phyloP scores from a whole-genome alignment of 441 rosid species.

The Corymbia calophylla region DNA sequence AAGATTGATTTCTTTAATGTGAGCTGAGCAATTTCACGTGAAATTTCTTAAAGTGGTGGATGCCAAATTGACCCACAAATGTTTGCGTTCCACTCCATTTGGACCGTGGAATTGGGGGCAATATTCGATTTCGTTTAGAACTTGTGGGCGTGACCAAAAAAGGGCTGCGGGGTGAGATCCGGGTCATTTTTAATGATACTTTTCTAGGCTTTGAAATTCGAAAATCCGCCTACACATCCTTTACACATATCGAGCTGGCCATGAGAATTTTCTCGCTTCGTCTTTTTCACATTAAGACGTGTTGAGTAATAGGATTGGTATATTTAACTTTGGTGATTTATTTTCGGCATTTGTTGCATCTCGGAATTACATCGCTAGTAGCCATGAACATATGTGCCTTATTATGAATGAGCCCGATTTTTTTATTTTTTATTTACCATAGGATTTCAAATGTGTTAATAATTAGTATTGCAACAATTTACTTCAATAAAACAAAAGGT shows the following conservation, averaged over 20 bases:
- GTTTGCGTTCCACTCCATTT: not conserved
- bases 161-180: accelerated
- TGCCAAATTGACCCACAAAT: not conserved
- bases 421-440: not conserved
- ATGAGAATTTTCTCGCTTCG: not conserved
- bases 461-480: accelerated
- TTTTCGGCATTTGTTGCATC: too few relatives aligned
- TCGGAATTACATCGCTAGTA: too few relatives aligned
- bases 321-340: not conserved
- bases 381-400: not conserved
- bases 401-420: not conserved
- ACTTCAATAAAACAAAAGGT: not conserved
- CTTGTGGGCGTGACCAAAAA: not conserved
- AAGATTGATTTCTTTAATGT: not conserved
- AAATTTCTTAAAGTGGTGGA: not conserved
- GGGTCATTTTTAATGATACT: too few relatives aligned
- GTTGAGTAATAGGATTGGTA: not conserved
- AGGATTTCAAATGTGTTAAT: accelerated
- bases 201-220: too few relatives aligned
- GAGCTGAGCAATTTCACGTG: not conserved
- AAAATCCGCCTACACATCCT: not conserved
- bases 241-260: accelerated
- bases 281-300: not conserved
- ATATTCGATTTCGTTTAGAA: not conserved
- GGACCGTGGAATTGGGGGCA: not conserved